Evolutionary conservation across 164 flowering plant species (phyloP).

Genomic region (Annona cherimola): DNA sequence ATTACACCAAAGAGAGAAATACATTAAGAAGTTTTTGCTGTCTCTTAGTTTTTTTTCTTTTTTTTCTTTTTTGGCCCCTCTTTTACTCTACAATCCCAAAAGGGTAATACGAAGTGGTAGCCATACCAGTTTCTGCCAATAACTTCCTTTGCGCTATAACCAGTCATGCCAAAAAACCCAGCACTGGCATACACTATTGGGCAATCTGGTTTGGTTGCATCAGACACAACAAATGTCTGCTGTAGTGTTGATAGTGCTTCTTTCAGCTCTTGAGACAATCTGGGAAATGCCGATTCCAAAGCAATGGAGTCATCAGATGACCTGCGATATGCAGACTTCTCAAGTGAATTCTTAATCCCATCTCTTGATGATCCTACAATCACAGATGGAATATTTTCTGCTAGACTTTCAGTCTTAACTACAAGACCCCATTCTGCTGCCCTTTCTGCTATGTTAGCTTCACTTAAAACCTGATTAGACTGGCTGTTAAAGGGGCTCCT

Average conservation of each 20-base stretch:
- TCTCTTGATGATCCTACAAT: conserved; percentile 20
- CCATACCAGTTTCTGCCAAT: conserved; percentile 87
- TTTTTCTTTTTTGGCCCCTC: not conserved
- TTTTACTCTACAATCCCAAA: not conserved
- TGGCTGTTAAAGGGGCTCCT: conserved; percentile 7
- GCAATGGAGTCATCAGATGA: conserved; percentile 44
- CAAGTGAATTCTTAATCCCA: conserved; percentile 24
- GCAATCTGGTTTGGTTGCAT: conserved; percentile 79
- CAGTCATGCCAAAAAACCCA: conserved; percentile 90
- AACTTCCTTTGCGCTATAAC: conserved; percentile 75
- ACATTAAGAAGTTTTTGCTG: not conserved
- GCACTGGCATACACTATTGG: conserved; percentile 93
- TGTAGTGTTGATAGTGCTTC: conserved; percentile 74
- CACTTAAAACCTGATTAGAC: conserved; percentile 16
- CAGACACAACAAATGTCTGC: conserved; percentile 97
- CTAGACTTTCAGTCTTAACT: conserved; percentile 21
- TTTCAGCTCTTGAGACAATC: conserved; percentile 82
- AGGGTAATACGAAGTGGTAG: not conserved
- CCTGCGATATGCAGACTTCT: conserved; percentile 26
- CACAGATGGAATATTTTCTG: conserved; percentile 20
- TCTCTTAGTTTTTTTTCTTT: not conserved
- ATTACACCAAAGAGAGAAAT: not conserved
- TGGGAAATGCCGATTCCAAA: conserved; percentile 34
- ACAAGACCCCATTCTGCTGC: conserved; percentile 38
- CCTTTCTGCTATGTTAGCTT: conserved; percentile 27